Evolutionary conservation across 2,329 filamentous ascomycete genomes (phyloP).

Genomic region (Clonostachys rhizophaga): DNA sequence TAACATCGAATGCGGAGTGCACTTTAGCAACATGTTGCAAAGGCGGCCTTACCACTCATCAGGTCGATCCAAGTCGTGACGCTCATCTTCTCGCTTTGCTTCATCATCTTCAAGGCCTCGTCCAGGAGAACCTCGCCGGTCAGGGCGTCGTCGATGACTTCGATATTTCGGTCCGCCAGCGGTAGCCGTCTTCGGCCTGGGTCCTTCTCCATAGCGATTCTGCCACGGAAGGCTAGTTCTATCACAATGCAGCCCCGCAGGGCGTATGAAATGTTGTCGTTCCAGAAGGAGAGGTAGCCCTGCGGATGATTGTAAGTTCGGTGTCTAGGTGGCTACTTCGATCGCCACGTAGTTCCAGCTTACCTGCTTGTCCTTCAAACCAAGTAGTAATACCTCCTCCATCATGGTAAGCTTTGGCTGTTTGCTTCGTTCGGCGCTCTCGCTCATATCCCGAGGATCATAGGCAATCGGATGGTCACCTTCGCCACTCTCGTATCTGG

Average conservation of each 20-base stretch:
- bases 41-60: constrained; percentile 75
- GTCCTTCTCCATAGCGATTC: constrained; percentile 98
- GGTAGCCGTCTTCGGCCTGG: constrained; percentile 87
- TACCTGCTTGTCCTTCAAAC: constrained; percentile 98
- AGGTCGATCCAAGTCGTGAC: constrained; percentile 98
- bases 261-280: constrained; percentile 99
- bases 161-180: constrained; percentile 87
- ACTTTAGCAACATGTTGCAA: not conserved
- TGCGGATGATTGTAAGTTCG: constrained; percentile 26
- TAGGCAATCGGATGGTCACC: constrained; percentile 99
- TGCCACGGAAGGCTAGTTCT: constrained; percentile 91
- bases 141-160: constrained; percentile 93
- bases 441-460: constrained; percentile 94
- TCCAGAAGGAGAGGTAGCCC: constrained; percentile 99
- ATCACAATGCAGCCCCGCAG: constrained; percentile 97
- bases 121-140: constrained; percentile 96
- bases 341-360: constrained; percentile 14
- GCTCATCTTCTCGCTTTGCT: constrained; percentile 99
- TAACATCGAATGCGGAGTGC: not conserved
- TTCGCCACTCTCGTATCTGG: constrained; percentile 85
- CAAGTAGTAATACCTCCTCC: constrained; percentile 95
- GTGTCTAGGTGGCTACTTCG: not conserved
- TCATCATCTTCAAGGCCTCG: constrained; percentile 99
- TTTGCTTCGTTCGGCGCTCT: constrained; percentile 93
- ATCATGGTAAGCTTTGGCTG: constrained; percentile 98